Evolutionary conservation across 176 grass and related monocot species (phyloP).

Genomic region (Cymbopogon citratus): DNA sequence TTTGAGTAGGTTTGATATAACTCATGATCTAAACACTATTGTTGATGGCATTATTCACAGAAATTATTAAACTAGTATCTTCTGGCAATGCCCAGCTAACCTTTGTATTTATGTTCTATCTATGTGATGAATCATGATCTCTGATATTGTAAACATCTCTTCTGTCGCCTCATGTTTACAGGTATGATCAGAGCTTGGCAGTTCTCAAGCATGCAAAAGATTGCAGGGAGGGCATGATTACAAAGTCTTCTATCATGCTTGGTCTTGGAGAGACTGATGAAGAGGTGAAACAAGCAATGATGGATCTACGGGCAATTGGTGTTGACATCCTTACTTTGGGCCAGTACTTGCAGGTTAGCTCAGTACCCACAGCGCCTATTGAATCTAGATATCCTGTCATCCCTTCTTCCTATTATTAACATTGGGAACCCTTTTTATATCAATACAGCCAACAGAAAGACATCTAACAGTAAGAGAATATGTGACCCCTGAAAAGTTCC

Average conservation of each 20-base stretch:
- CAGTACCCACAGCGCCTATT: not conserved
- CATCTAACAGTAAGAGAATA: slow-evolving; percentile 92
- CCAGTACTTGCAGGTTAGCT: slow-evolving; percentile 83
- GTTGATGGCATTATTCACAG: not conserved
- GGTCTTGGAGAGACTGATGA: slow-evolving; percentile 81
- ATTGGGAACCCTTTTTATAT: not conserved
- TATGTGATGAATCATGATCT: not conserved
- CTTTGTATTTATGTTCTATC: not conserved
- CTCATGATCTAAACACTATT: not conserved
- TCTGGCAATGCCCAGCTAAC: not conserved
- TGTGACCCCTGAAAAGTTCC: slow-evolving; percentile 85
- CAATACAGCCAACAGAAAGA: slow-evolving; percentile 66
- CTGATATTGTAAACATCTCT: not conserved
- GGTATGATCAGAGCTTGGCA: slow-evolving; percentile 72
- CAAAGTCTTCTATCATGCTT: slow-evolving; percentile 94
- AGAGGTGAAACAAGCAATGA: slow-evolving; percentile 75
- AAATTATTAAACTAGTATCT: not conserved
- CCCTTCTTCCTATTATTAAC: not conserved
- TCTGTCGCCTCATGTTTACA: slow-evolving; percentile 1
- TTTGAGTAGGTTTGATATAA: not conserved
- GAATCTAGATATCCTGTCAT: not conserved
- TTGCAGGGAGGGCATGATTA: slow-evolving; percentile 73
- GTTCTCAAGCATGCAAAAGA: slow-evolving; percentile 78
- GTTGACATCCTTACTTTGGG: slow-evolving; percentile 90
- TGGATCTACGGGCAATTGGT: slow-evolving; percentile 67